Evolutionary conservation across 1,139 yeast species (phyloP).

Genomic region (Magnusiomyces fungicola): DNA sequence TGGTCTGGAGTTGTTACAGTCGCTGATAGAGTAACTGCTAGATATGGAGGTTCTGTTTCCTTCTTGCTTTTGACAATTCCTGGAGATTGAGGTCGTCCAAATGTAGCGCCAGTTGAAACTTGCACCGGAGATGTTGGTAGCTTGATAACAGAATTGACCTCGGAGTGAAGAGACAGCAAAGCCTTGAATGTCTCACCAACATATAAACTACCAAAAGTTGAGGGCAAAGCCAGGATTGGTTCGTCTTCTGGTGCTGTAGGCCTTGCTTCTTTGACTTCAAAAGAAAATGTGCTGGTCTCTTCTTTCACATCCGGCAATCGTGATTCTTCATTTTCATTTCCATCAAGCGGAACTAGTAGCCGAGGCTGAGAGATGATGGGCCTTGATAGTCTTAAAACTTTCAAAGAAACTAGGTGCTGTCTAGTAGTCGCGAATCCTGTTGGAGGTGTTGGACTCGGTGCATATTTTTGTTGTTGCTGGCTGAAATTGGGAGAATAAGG

Average conservation of each 20-base stretch:
- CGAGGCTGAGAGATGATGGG: slow-evolving; percentile 22
- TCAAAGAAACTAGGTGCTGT: slow-evolving; percentile 4
- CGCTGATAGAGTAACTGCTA: slow-evolving; percentile 9
- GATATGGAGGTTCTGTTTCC: background rate
- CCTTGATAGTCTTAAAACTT: slow-evolving; percentile 25
- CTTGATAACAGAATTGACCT: slow-evolving; percentile 2
- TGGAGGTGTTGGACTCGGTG: no score
- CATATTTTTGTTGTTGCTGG: no score
- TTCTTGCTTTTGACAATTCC: background rate
- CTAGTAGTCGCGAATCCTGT: no score
- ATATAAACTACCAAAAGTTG: slow-evolving; percentile 26
- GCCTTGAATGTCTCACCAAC: slow-evolving; percentile 29
- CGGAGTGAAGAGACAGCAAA: slow-evolving; percentile 22
- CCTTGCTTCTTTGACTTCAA: slow-evolving; percentile 4
- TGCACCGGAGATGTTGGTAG: background rate
- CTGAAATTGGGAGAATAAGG: background rate
- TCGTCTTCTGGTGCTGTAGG: slow-evolving; percentile 12
- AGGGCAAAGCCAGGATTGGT: slow-evolving; percentile 20
- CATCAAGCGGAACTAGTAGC: background rate
- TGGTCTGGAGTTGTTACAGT: slow-evolving; percentile 13
- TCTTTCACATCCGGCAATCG: background rate
- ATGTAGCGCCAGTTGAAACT: slow-evolving; percentile 5
- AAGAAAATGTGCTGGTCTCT: background rate
- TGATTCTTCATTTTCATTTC: background rate
- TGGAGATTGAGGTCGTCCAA: background rate